Conservation (phyloP, 371 early-diverging fungal genomes). For the Saksenaea oblongispora region DNA sequence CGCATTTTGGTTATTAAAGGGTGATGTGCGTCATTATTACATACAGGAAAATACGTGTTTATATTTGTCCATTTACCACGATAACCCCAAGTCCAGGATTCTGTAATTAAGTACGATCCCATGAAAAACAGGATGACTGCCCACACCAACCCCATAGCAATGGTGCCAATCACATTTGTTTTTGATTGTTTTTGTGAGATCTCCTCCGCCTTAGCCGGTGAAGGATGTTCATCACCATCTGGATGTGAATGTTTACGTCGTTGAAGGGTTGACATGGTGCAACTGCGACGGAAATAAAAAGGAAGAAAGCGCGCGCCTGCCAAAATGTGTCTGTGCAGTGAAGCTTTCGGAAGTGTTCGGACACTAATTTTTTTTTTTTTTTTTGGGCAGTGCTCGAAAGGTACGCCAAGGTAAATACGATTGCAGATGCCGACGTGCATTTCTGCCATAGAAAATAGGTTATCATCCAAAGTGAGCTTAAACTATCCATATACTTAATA, state of each 20-base stretch:
- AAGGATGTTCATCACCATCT: neutral
- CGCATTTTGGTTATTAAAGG: neutral
- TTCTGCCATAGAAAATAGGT: no score
- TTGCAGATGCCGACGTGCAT: no score
- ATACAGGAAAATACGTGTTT: slow-evolving; percentile 73
- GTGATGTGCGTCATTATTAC: neutral
- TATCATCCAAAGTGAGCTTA: no score
- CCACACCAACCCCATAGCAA: slow-evolving; percentile 32
- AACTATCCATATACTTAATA: no score
- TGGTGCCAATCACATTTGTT: neutral
- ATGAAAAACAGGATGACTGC: slow-evolving; percentile 52
- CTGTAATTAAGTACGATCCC: slow-evolving; percentile 74
- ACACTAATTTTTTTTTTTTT: no score
- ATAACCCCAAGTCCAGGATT: slow-evolving; percentile 79
- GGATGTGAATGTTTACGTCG: neutral
- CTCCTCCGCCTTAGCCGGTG: neutral
- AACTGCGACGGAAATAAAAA: no score
- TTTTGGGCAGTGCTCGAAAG: no score
- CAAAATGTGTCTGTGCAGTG: no score
- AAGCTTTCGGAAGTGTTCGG: no score
- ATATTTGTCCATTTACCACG: slow-evolving; percentile 75
- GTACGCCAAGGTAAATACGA: no score
- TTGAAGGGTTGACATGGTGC: neutral
- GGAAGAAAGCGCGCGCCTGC: no score
- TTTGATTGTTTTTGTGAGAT: neutral